Percentiles rank a stretch among this genome's conserved stretches.
Conservation (phyloP, 2,329 filamentous ascomycete species). For the Talaromyces amestolkiae region DNA sequence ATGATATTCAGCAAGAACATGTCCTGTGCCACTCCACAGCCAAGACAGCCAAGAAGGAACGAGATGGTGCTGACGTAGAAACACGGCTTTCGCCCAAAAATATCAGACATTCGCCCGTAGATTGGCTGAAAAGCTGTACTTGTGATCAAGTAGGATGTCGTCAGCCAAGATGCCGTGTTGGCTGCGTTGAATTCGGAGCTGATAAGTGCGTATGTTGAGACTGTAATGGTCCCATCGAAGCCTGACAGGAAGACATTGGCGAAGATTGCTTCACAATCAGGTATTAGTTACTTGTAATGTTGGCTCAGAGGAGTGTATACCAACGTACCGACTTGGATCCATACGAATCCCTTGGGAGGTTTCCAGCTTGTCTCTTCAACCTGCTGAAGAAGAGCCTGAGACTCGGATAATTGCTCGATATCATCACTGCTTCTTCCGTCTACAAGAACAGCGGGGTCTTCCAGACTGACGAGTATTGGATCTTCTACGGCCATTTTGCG, state of each 20-base stretch:
- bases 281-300: neutral
- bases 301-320: neutral
- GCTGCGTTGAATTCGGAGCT: slow-evolving; percentile 51
- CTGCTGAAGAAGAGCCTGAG: slow-evolving; percentile 21
- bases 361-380: slow-evolving; percentile 38
- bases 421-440: neutral
- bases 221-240: slow-evolving; percentile 47
- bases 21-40: slow-evolving; percentile 65
- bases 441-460: neutral
- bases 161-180: slow-evolving; percentile 50
- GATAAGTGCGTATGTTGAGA: slow-evolving; percentile 43
- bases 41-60: slow-evolving; percentile 64
- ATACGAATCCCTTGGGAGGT: slow-evolving; percentile 54
- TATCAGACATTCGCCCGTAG: slow-evolving; percentile 70
- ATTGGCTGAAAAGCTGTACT: slow-evolving; percentile 69
- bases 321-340: slow-evolving; percentile 54
- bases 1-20: slow-evolving; percentile 71
- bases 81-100: slow-evolving; percentile 58
- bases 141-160: slow-evolving; percentile 64
- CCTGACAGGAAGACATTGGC: slow-evolving; percentile 64
- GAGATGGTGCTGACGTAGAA: slow-evolving; percentile 64
- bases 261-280: slow-evolving; percentile 52
- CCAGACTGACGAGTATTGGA: neutral
- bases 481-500: neutral
- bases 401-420: slow-evolving; percentile 1